These are phyloP conservation scores for Chytriomyces confervae DNA, from an alignment of 192 early-diverging fungal genomes.

Conservation along the genomic window DNA sequence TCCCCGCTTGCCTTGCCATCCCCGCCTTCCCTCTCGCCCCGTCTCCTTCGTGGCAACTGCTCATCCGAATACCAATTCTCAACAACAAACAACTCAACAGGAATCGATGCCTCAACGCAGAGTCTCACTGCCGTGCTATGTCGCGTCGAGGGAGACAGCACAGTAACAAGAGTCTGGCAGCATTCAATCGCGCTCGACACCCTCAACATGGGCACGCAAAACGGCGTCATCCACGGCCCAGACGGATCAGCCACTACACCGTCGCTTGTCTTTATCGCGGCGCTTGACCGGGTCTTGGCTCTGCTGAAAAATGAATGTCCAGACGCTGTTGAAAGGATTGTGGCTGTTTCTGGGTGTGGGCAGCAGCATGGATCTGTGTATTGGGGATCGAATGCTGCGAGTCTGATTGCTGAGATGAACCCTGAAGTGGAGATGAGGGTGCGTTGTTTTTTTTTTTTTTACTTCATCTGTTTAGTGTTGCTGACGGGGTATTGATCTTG, in stretches of 20 bases:
- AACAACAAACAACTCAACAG: not conserved
- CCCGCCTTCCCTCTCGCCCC: no score
- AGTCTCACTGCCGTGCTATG: constrained; percentile 2
- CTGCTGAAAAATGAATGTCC: constrained; percentile 43
- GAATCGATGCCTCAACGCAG: constrained; percentile 27
- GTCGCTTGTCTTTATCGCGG: constrained; percentile 79
- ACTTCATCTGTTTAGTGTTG: no score
- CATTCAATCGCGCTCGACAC: not conserved
- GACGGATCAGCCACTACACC: constrained; percentile 62
- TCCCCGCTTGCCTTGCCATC: no score
- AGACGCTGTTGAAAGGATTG: not conserved
- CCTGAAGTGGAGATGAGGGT: no score
- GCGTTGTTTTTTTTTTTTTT: no score
- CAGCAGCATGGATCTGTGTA: constrained; percentile 89
- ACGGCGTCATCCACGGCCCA: not conserved
- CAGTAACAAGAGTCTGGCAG: not conserved
- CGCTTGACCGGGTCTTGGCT: constrained; percentile 67
- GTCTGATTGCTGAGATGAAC: not conserved
- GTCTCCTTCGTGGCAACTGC: no score
- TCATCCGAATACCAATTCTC: no score
- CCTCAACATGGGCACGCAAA: constrained; percentile 7
- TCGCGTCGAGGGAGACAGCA: constrained; percentile 47
- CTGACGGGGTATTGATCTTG: no score
- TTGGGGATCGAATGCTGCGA: constrained; percentile 63
- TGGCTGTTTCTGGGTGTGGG: constrained; percentile 13